Percentiles rank a stretch among this genome's conserved stretches.
Evolutionary conservation across 202 grass and related monocot species (phyloP).

Genomic region (Carex sylvatica): DNA sequence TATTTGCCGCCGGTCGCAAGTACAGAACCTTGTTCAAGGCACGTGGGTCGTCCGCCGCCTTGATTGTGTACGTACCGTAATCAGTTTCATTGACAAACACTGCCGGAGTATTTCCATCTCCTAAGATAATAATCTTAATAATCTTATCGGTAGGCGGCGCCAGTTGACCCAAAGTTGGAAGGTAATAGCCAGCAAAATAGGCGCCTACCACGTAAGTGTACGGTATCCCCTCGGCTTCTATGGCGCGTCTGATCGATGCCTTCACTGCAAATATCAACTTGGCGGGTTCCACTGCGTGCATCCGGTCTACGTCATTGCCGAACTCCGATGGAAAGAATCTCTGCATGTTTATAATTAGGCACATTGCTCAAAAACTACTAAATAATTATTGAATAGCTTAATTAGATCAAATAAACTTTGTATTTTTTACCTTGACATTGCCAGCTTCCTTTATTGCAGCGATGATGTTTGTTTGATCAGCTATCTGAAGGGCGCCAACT

Average conservation of each 20-base stretch:
- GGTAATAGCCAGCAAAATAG: slow-evolving; percentile 43
- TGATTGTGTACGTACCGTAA: slow-evolving; percentile 46
- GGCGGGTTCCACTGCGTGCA: slow-evolving; percentile 37
- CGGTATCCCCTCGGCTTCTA: slow-evolving; percentile 52
- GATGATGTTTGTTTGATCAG: slow-evolving; percentile 52
- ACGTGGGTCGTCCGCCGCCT: slow-evolving; percentile 50
- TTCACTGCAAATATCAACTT: slow-evolving; percentile 34
- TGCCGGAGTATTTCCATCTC: slow-evolving; percentile 36
- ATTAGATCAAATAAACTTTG: not conserved
- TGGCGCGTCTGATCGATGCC: slow-evolving; percentile 37
- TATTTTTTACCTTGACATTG: slow-evolving; percentile 40
- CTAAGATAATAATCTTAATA: slow-evolving; percentile 33
- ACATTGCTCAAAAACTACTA: not conserved
- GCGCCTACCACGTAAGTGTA: slow-evolving; percentile 34
- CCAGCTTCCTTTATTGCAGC: slow-evolving; percentile 68
- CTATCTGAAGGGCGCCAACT: slow-evolving; percentile 27
- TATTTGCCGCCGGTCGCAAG: slow-evolving; percentile 39
- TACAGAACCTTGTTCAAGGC: slow-evolving; percentile 47
- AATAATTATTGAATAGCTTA: not conserved
- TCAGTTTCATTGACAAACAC: slow-evolving; percentile 50
- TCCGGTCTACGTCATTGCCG: slow-evolving; percentile 39
- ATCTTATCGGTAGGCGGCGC: slow-evolving; percentile 39
- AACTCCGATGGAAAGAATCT: slow-evolving; percentile 73
- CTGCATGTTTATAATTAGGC: slow-evolving; percentile 15
- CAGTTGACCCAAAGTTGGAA: slow-evolving; percentile 37